A percentile compares a stretch with the other conserved stretches of the same genome.
Evolutionary conservation across 129 eudicot genomes (phyloP).

Genomic region (Arctium minus): DNA sequence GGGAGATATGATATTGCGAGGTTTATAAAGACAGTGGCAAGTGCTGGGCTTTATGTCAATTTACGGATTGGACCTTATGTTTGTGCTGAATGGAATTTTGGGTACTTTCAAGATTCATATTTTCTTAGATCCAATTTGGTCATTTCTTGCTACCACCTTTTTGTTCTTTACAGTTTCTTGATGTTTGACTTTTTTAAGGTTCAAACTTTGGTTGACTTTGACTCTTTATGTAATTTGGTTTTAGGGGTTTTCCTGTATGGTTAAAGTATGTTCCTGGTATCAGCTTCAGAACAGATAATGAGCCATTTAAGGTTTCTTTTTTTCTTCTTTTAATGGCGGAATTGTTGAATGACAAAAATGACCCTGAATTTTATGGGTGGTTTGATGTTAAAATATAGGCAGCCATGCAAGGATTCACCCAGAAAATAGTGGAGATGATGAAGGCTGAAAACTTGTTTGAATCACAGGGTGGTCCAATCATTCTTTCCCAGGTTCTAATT

Average conservation of each 20-base stretch:
- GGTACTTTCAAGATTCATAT: slow-evolving; percentile 36
- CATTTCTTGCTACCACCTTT: neutral
- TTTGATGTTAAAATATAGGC: slow-evolving; percentile 42
- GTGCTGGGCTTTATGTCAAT: slow-evolving; percentile 72
- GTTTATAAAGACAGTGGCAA: slow-evolving; percentile 78
- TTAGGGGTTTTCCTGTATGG: slow-evolving; percentile 99
- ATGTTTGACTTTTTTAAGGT: slow-evolving; percentile 8
- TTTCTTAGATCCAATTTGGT: neutral
- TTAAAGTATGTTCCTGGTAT: slow-evolving; percentile 96
- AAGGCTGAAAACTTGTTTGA: slow-evolving; percentile 69
- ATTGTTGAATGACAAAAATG: neutral
- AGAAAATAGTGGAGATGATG: slow-evolving; percentile 81
- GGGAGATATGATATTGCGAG: slow-evolving; percentile 85
- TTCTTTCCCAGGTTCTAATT: slow-evolving; percentile 73
- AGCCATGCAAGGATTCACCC: slow-evolving; percentile 93
- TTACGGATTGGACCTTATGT: slow-evolving; percentile 93
- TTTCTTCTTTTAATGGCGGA: neutral
- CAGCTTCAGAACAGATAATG: slow-evolving; percentile 92
- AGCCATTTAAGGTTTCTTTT: slow-evolving; percentile 65
- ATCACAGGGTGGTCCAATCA: slow-evolving; percentile 95
- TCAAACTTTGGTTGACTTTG: slow-evolving; percentile 10
- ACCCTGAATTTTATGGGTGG: slow-evolving; percentile 8
- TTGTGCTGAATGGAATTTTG: slow-evolving; percentile 98
- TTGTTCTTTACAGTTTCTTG: neutral
- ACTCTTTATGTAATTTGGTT: neutral